Percentiles rank a stretch among this genome's conserved stretches.
Conservation (phyloP, 495 filamentous ascomycete genomes). For the Annulohypoxylon nitens region DNA sequence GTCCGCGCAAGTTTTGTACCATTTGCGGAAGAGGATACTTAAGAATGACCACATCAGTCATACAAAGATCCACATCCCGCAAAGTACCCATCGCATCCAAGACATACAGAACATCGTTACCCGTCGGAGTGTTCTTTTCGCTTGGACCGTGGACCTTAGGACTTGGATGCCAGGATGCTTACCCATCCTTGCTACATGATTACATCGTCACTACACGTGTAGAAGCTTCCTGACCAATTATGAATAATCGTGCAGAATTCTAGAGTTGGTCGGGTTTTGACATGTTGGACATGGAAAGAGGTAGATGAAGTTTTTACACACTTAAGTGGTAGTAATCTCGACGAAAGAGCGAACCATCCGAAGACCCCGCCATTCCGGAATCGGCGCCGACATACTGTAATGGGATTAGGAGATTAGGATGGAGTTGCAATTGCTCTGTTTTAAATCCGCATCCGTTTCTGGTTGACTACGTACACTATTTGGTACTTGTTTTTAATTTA, state of each 20-base stretch:
- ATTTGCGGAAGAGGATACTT: slow-evolving; percentile 24
- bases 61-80: slow-evolving; percentile 19
- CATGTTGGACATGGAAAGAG: slow-evolving; percentile 14
- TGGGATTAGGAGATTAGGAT: neutral
- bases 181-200: slow-evolving; percentile 6
- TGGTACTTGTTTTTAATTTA: neutral
- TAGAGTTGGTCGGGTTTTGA: neutral
- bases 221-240: slow-evolving; percentile 33
- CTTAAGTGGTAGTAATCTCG: neutral
- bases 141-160: too few relatives aligned
- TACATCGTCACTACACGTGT: slow-evolving; percentile 14
- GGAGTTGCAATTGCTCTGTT: neutral
- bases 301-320: slow-evolving; percentile 1
- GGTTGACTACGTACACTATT: neutral
- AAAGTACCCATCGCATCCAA: slow-evolving; percentile 20
- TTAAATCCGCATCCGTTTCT: slow-evolving; percentile 36
- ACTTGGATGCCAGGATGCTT: neutral
- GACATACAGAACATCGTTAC: slow-evolving; percentile 19
- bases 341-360: slow-evolving; percentile 29
- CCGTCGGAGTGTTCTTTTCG: slow-evolving; percentile 4
- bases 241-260: slow-evolving; percentile 14
- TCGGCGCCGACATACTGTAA: slow-evolving; percentile 15
- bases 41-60: slow-evolving; percentile 28
- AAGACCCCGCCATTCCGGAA: slow-evolving; percentile 27
- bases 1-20: neutral